A percentile compares a stretch with the other conserved stretches of the same genome.
These are phyloP conservation scores for Calonectria hawksworthii DNA, from an alignment of 2,329 filamentous ascomycete species.

Conservation along the genomic window DNA sequence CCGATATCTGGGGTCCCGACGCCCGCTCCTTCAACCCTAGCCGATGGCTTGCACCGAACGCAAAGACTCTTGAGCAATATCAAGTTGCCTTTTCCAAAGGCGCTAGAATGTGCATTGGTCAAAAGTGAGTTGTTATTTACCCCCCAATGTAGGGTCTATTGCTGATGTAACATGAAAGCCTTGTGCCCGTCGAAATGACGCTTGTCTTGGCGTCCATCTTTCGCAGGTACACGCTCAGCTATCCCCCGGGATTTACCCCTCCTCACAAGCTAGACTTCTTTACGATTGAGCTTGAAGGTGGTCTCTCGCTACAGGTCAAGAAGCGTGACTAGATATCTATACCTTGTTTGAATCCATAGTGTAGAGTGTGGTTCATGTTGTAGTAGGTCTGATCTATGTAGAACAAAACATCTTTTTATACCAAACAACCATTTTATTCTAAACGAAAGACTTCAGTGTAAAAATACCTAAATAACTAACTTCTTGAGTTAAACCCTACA, in stretches of 20 bases:
- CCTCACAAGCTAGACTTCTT: neutral
- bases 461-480: too few species aligned
- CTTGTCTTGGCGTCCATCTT: neutral
- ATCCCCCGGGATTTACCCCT: neutral
- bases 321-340: neutral
- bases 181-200: neutral
- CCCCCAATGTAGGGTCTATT: too few species aligned
- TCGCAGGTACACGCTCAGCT: neutral
- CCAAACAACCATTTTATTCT: too few species aligned
- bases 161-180: neutral
- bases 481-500: too few species aligned
- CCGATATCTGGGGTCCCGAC: neutral
- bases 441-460: too few species aligned
- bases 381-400: too few species aligned
- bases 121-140: neutral
- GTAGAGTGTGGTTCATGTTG: neutral
- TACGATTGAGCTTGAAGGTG: neutral
- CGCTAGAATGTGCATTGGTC: neutral
- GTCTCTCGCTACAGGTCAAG: neutral
- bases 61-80: neutral
- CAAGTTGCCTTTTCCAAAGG: neutral
- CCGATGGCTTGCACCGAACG: neutral
- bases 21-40: neutral
- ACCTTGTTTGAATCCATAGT: neutral
- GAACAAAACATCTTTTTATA: too few species aligned